Base-by-base conservation (phyloP, 1,284 basidiomycete species). In the Neolentinus lepideus region DNA sequence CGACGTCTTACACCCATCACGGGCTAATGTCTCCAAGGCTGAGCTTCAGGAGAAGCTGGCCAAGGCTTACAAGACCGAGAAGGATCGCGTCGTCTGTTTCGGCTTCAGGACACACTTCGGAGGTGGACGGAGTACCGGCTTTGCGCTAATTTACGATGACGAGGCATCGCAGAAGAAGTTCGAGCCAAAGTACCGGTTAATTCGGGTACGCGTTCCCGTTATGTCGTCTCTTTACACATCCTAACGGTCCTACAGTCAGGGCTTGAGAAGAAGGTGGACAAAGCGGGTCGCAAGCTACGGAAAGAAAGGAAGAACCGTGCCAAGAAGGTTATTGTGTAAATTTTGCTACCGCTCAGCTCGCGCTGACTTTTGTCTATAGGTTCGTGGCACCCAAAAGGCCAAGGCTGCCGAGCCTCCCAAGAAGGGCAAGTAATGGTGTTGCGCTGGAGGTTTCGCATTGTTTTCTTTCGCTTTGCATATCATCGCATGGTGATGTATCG, bases 271-370 rank as follows among this genome's bases (percentile, higher is more conserved):
- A 98, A 98, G 81, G 84, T 91, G 62, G 90, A 94, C 57, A 94
- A 90, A 77, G 79, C 96, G 59, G 94, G 92, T 65, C 91, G 97
- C 69, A 99, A 99, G 76, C 87, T 99, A 74, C 89, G 97, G 76
- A 98, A 99, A 83, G 97, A 99, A 83, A 86, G 97, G 69, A 99
- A 99, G 87, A 99, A 99, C 81, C 88, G 97, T 73, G 83, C 90
- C 62, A 98, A 98, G 89, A 97, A 97, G 88, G 94, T 92, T 19
- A 50, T 29, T n/a, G 33, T 31, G 56, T 51, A 14, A 36, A 52
- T 25, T 10, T 36, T 36, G 11, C 31, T 3, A 12, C 3, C 4
- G 27, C 33, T 50, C 21, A 3, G 25, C 54, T 46, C 11, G 56
- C 38, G 21, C 35, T 43, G 52, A 57, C 60, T 24, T 54, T 19